Evolutionary conservation across 306 rosid genomes (phyloP).

Genomic region (Vachellia pachyceras): DNA sequence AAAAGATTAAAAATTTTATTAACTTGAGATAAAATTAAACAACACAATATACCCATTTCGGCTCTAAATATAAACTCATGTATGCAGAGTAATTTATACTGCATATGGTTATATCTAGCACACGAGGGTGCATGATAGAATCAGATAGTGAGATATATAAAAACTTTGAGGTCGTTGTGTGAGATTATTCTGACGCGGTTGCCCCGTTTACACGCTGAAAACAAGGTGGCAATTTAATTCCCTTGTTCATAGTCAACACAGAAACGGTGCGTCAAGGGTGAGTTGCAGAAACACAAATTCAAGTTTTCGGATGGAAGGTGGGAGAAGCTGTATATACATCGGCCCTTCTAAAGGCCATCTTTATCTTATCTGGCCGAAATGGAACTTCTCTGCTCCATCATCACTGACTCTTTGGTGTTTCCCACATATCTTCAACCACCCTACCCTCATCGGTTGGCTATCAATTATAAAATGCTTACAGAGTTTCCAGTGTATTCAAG

Average conservation of each 20-base stretch:
- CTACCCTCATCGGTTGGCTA: neutral
- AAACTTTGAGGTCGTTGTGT: neutral
- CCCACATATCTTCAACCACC: neutral
- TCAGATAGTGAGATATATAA: neutral
- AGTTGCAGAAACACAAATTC: conserved; percentile 15
- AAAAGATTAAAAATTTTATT: too few relatives aligned
- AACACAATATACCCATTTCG: too few relatives aligned
- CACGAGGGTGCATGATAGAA: too few relatives aligned
- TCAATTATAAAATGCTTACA: neutral
- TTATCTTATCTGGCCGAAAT: neutral
- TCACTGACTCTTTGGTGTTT: neutral
- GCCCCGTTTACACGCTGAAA: neutral
- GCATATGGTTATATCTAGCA: too few relatives aligned
- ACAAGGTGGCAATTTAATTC: neutral
- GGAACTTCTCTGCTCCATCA: neutral
- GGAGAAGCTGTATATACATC: neutral
- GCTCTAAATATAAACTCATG: too few relatives aligned
- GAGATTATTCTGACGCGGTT: neutral
- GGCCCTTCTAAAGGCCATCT: neutral
- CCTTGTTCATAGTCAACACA: conserved; percentile 38
- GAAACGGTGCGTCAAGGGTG: neutral
- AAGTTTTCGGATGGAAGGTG: conserved; percentile 35
- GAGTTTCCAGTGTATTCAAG: neutral
- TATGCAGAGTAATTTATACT: too few relatives aligned
- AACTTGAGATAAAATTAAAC: too few relatives aligned